phyloP scores from a whole-genome alignment of 331 rosid species.

The Spiraea crenata region DNA sequence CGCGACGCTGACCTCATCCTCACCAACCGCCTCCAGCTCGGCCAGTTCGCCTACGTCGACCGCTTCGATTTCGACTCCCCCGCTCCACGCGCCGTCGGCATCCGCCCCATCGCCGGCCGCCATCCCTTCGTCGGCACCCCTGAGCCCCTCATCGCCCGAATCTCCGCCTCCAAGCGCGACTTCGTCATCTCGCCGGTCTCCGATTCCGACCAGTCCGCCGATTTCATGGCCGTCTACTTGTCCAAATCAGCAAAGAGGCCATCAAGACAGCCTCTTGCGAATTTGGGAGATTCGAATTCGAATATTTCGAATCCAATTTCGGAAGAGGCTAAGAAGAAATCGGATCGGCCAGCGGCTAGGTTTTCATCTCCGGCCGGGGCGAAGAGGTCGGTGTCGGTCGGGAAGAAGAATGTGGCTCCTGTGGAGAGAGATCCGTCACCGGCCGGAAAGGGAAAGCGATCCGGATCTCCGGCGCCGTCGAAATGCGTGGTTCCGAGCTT shows the following conservation, averaged over 20 bases:
- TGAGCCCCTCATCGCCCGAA: conserved; percentile 59
- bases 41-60: conserved; percentile 80
- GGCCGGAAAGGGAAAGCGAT: conserved; percentile 67
- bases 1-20: conserved; percentile 78
- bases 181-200: conserved; percentile 75
- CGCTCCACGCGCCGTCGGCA: conserved; percentile 54
- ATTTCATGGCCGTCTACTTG: conserved; percentile 58
- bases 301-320: conserved; percentile 13
- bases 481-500: conserved; percentile 90
- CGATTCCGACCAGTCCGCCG: conserved; percentile 58
- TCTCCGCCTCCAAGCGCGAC: conserved; percentile 50
- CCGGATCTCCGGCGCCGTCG: conserved; percentile 86
- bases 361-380: conserved; percentile 82
- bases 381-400: conserved; percentile 53
- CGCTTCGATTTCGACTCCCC: conserved; percentile 78
- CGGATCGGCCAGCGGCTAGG: conserved; percentile 44
- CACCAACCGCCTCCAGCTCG: conserved; percentile 85
- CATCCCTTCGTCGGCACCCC: conserved; percentile 74
- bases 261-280: conserved; percentile 62
- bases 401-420: conserved; percentile 34
- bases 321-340: conserved; percentile 29
- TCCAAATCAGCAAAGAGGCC: conserved; percentile 28
- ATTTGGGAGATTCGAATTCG: conserved; percentile 16
- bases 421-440: conserved; percentile 85
- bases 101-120: conserved; percentile 82